Percentiles rank a stretch among this genome's conserved stretches.
phyloP scores from a whole-genome alignment of 257 asterid genomes.

The Hygrophila difformis region DNA sequence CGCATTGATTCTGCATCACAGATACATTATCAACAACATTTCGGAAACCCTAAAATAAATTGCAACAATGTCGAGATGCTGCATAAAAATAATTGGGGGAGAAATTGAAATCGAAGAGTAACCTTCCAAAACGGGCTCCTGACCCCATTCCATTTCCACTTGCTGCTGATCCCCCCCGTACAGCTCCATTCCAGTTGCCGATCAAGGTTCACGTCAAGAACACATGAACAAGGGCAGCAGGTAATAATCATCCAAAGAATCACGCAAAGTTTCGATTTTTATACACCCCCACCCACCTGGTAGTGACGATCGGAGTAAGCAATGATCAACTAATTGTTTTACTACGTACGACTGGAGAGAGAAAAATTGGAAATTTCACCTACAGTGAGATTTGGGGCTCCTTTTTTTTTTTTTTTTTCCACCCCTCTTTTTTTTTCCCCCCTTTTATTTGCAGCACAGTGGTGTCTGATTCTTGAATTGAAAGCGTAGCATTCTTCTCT shows the following conservation, averaged over 20 bases:
- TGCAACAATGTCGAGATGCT: neutral
- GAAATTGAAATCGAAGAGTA: neutral
- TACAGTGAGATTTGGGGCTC: constrained; percentile 9
- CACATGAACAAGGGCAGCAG: neutral
- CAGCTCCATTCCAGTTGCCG: constrained; percentile 26
- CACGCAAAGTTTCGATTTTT: neutral
- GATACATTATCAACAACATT: neutral
- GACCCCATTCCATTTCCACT: constrained; percentile 32
- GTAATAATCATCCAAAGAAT: no score
- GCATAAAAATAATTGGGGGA: neutral
- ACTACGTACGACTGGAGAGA: constrained; percentile 4
- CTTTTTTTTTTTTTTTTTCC: neutral
- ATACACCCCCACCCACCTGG: neutral
- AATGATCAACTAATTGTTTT: neutral
- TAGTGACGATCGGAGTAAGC: neutral
- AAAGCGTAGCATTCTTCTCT: neutral
- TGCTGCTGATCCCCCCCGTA: constrained; percentile 33
- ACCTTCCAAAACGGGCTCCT: constrained; percentile 30
- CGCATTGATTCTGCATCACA: constrained; percentile 50
- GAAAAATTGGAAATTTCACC: neutral
- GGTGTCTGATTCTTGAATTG: constrained; percentile 1
- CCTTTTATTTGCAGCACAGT: constrained; percentile 1
- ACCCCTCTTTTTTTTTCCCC: no score
- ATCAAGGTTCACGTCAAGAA: no score
- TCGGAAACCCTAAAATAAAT: neutral